phyloP scores from a whole-genome alignment of 2,329 filamentous ascomycete genomes.

The Epichloe gansuensis region DNA sequence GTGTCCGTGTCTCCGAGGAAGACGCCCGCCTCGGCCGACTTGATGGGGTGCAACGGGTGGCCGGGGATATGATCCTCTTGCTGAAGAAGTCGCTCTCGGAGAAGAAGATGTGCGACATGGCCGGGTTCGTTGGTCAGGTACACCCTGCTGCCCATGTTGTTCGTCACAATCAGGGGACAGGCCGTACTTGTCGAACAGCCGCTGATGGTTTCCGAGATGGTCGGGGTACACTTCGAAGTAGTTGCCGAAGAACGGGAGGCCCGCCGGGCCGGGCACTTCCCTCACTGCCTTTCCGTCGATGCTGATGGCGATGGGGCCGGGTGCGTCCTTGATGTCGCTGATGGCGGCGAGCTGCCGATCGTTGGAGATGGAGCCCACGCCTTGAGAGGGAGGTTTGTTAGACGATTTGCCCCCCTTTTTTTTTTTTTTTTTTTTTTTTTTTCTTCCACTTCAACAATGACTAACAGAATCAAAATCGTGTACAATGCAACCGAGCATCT shows the following conservation, averaged over 20 bases:
- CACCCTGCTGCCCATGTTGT: conserved; percentile 34
- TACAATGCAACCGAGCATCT: conserved; percentile 47
- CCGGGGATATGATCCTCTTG: conserved; percentile 37
- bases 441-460: too few species aligned
- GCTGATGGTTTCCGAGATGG: conserved; percentile 43
- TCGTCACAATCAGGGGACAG: conserved; percentile 39
- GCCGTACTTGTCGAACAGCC: conserved; percentile 40
- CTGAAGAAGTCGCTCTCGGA: conserved; percentile 40
- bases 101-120: conserved; percentile 32
- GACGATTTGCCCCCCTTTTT: too few species aligned
- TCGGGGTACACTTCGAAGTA: conserved; percentile 45
- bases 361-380: conserved; percentile 24
- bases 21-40: conserved; percentile 25
- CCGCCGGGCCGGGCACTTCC: conserved; percentile 36
- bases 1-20: conserved; percentile 40
- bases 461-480: neutral
- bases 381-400: conserved; percentile 10
- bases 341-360: conserved; percentile 19
- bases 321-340: conserved; percentile 22
- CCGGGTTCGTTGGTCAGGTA: conserved; percentile 41
- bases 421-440: too few species aligned
- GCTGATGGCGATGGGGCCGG: conserved; percentile 25
- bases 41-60: conserved; percentile 34
- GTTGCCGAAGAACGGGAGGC: conserved; percentile 38
- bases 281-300: conserved; percentile 38